Evolutionary conservation across 345 rosid species (phyloP), one percentile per base, ranked within the genome.

Genomic region (Eucalyptus dawsonii): DNA sequence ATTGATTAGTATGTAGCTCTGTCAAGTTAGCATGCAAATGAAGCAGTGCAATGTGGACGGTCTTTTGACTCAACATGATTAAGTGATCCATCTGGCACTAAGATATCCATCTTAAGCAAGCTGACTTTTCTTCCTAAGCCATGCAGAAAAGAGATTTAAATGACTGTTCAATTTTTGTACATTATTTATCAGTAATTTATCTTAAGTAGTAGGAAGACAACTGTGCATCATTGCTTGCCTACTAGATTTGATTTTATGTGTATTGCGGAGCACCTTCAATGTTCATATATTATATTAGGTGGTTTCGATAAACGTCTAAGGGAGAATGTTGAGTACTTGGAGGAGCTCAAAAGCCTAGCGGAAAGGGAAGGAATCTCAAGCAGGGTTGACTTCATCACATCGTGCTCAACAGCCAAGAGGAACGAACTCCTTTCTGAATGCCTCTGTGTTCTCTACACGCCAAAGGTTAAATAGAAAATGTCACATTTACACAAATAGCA

Each of bases 371-470:
- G 96, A 91, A 94, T 96, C 81, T 92, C 92, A 7, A 87, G 91
- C 88, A 91, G 89, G 87, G 93, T 97, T 87, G 93, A 90, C 87
- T 97, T 98, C 88, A 91, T 96, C 42, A 92, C 98, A 34, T 97
- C 99, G 37, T 97, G 98, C 91, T 93, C 98, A 81, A 97, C 99
- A n/a, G 92, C 94, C 40, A 96, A 97, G 91, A 95, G 98, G 94
- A 97, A 97, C 87, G 89, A 92, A 76, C 98, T 97, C 88, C 97
- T 96, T 80, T 94, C 97, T 6, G 89, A 93, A 89, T 96, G 99
- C 92, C 91, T 97, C 25, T 93, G 98, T 62, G 97, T 96, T 65
- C 93, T 97, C 90, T 97, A 96, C 88, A 97, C 99, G 0, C 99
- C 99, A 65, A 95, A 91, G 95, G 98, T 97, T 87, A 80, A 89